Evolutionary conservation across 2,329 filamentous ascomycete genomes (phyloP).

Genomic region (Aspergillus sp.): DNA sequence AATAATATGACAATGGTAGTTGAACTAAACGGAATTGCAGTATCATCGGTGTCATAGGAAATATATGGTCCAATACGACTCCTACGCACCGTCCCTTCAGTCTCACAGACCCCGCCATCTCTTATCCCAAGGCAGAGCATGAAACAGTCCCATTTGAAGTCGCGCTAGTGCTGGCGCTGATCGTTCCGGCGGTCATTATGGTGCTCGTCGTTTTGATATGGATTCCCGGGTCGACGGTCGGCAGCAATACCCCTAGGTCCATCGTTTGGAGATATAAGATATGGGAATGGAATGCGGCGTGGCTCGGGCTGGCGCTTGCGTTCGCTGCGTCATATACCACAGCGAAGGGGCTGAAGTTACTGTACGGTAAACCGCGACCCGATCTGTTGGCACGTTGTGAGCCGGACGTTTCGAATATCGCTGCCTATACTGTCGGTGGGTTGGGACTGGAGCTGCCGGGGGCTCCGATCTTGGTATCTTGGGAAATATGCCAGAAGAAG

Average conservation of each 20-base stretch:
- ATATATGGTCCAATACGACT: constrained; percentile 49
- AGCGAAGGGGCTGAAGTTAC: constrained; percentile 74
- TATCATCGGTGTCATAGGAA: constrained; percentile 51
- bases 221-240: constrained; percentile 63
- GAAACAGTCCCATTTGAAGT: constrained; percentile 65
- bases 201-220: constrained; percentile 58
- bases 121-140: constrained; percentile 61
- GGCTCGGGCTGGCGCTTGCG: constrained; percentile 70
- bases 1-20: constrained; percentile 6
- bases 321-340: constrained; percentile 67
- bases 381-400: constrained; percentile 62
- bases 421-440: constrained; percentile 55
- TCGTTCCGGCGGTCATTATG: constrained; percentile 61
- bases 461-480: constrained; percentile 63
- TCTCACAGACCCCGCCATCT: constrained; percentile 66
- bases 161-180: constrained; percentile 55
- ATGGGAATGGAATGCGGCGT: constrained; percentile 83
- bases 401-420: constrained; percentile 60
- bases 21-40: constrained; percentile 21
- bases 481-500: constrained; percentile 62
- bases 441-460: constrained; percentile 44
- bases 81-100: constrained; percentile 66
- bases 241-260: constrained; percentile 52
- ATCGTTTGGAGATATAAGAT: constrained; percentile 72
- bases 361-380: constrained; percentile 58